phyloP scores from a whole-genome alignment of 2,329 filamentous ascomycete genomes.

The Septoria petroselini region DNA sequence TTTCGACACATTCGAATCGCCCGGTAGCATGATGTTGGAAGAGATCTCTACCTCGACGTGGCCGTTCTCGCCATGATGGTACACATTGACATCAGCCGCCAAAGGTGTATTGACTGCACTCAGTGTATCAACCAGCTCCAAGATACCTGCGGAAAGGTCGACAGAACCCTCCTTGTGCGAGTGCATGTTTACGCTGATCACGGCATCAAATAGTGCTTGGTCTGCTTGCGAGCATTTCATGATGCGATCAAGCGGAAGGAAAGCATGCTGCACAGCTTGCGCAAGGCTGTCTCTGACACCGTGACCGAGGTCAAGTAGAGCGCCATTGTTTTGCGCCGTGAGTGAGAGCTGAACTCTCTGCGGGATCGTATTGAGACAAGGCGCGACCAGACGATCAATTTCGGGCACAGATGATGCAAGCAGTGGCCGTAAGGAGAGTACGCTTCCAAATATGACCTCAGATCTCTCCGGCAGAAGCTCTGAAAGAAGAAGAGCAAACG shows the following conservation, averaged over 20 bases:
- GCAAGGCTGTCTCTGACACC: neutral
- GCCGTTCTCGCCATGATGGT: neutral
- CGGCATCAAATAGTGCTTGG: neutral
- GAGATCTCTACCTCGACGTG: neutral
- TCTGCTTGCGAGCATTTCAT: neutral
- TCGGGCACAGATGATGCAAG: neutral
- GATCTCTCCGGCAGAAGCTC: neutral
- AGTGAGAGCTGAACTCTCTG: neutral
- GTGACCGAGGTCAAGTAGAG: neutral
- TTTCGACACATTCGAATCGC: neutral
- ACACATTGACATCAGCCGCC: neutral
- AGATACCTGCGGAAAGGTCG: neutral
- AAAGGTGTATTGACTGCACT: neutral
- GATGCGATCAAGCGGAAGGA: neutral
- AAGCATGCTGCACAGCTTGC: neutral
- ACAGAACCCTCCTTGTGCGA: neutral
- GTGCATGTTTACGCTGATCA: neutral
- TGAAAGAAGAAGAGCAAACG: neutral
- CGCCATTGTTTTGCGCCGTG: neutral
- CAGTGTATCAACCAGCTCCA: neutral
- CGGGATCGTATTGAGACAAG: neutral
- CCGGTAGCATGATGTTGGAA: neutral
- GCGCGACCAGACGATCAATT: neutral
- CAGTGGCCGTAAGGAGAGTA: neutral
- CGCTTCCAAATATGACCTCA: neutral